Percentiles rank a stretch among this genome's conserved stretches.
These are phyloP conservation scores for Luvunga scandens DNA, from an alignment of 345 rosid genomes.

Conservation along the genomic window DNA sequence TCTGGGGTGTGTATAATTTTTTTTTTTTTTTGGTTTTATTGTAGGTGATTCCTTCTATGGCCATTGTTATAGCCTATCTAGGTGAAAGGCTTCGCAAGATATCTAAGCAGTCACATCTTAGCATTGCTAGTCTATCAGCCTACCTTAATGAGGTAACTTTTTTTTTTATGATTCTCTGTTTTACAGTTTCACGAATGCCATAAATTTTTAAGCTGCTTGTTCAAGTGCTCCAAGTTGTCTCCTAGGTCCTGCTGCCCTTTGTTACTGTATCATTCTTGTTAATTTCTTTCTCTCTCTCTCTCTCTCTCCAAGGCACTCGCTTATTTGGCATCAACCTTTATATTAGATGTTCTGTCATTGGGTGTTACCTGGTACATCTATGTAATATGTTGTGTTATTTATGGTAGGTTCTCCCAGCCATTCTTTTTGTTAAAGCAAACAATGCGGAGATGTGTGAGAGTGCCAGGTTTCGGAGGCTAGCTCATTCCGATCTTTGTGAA, in stretches of 20 bases:
- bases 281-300: not conserved
- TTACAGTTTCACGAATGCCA: not conserved
- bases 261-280: not conserved
- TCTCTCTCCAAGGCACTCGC: not conserved
- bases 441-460: slow-evolving; percentile 74
- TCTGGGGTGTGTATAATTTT: not conserved
- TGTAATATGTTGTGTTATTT: not conserved
- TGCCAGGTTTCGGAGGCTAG: slow-evolving; percentile 73
- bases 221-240: not conserved
- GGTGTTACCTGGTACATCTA: not conserved
- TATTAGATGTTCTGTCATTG: slow-evolving; percentile 1
- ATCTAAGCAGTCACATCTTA: slow-evolving; percentile 70
- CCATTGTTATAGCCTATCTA: slow-evolving; percentile 62
- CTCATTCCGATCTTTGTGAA: slow-evolving; percentile 54
- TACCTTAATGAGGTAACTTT: slow-evolving; percentile 76
- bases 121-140: slow-evolving; percentile 70
- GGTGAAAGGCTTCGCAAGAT: slow-evolving; percentile 76
- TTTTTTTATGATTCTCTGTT: not conserved
- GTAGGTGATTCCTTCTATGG: slow-evolving; percentile 74
- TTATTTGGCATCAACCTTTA: not conserved
- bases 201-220: not conserved
- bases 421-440: slow-evolving; percentile 89
- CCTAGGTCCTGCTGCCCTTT: not conserved
- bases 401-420: slow-evolving; percentile 76
- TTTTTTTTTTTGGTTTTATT: not conserved